phyloP scores from a whole-genome alignment of 2,329 filamentous ascomycete species.

The Penicillium sp. region DNA sequence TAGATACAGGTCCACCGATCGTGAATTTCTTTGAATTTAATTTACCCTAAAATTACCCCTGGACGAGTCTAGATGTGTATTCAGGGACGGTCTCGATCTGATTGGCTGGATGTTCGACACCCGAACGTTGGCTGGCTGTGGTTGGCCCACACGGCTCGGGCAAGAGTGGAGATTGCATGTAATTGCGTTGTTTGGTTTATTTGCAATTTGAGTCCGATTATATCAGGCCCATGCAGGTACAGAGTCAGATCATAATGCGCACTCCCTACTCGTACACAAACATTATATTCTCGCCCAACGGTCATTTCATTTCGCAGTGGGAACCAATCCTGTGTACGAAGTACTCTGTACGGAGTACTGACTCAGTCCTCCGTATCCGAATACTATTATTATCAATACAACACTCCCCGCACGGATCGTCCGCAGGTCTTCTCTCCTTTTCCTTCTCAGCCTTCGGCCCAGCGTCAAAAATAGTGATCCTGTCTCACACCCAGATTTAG shows the following conservation, averaged over 20 bases:
- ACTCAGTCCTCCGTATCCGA: neutral
- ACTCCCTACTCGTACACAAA: neutral
- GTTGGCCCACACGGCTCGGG: conserved; percentile 14
- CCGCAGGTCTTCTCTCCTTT: neutral
- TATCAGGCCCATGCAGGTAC: neutral
- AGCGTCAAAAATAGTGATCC: neutral
- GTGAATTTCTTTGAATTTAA: conserved; percentile 7
- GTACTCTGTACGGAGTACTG: neutral
- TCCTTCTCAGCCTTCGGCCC: neutral
- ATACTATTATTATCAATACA: neutral
- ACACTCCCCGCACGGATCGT: conserved; percentile 1
- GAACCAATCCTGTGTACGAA: neutral
- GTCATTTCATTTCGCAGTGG: neutral
- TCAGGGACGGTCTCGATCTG: conserved; percentile 9
- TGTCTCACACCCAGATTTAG: conserved; percentile 9
- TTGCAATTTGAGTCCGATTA: neutral
- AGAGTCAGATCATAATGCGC: neutral
- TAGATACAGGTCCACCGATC: conserved; percentile 10
- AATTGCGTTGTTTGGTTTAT: neutral
- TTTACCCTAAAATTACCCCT: conserved; percentile 7
- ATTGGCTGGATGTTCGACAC: conserved; percentile 7
- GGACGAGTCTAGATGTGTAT: conserved; percentile 11
- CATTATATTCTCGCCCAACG: conserved; percentile 1
- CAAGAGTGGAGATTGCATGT: neutral
- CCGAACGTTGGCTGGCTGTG: conserved; percentile 4